Percentiles rank a stretch among this genome's conserved stretches.
Conservation (phyloP, 345 rosid species). For the Arabidopsis arenosa region DNA sequence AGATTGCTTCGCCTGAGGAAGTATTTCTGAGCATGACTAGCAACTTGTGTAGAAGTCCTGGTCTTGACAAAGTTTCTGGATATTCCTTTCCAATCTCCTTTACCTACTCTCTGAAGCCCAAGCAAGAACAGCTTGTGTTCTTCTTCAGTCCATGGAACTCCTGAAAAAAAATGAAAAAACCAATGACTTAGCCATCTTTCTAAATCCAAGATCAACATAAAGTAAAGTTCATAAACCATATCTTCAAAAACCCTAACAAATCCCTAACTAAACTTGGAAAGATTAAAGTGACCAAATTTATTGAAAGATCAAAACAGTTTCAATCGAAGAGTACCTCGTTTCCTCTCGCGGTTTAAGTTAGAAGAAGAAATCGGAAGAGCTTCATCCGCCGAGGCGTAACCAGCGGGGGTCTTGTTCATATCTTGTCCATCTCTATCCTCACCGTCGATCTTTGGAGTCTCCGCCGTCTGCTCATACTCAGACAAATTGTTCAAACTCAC, state of each 20-base stretch:
- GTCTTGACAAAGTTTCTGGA: constrained; percentile 85
- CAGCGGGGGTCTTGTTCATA: constrained; percentile 48
- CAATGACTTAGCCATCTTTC: background rate
- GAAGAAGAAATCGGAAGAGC: constrained; percentile 59
- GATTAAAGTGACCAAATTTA: too few species aligned
- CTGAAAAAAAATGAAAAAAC: constrained; percentile 42
- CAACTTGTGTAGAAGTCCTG: constrained; percentile 94
- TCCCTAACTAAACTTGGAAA: background rate
- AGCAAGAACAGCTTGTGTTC: constrained; percentile 88
- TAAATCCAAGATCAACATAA: background rate
- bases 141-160: constrained; percentile 96
- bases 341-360: constrained; percentile 62
- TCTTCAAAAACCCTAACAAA: background rate
- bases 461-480: constrained; percentile 65
- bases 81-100: constrained; percentile 96
- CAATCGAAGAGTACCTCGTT: constrained; percentile 63
- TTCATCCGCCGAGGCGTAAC: constrained; percentile 88
- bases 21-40: constrained; percentile 97
- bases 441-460: constrained; percentile 28
- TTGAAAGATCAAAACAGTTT: background rate
- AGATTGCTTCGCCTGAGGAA: constrained; percentile 79
- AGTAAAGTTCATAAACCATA: background rate
- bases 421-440: constrained; percentile 30
- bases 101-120: constrained; percentile 87
- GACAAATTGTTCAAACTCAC: constrained; percentile 89